Evolutionary conservation across 345 rosid genomes (phyloP).

Genomic region (Geranium rotundifolium): DNA sequence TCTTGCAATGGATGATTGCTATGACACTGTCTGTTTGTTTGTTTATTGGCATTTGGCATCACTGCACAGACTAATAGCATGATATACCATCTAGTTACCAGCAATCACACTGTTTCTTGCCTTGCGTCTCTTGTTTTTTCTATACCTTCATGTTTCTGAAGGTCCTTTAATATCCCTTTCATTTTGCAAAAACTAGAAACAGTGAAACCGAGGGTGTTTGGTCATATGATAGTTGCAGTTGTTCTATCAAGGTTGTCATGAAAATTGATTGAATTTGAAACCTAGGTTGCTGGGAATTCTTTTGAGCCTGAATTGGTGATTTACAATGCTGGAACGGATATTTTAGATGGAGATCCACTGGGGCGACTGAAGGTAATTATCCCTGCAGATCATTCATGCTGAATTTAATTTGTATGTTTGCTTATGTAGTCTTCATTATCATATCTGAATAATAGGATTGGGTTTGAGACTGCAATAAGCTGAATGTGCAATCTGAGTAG

Average conservation of each 20-base stretch:
- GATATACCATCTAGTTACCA: not conserved
- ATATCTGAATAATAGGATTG: too few relatives aligned
- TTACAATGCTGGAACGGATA: conserved; percentile 96
- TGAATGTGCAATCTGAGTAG: too few relatives aligned
- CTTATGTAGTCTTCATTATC: not conserved
- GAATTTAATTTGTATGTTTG: not conserved
- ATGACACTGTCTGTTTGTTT: too few relatives aligned
- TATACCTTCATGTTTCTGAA: not conserved
- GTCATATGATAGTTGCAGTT: too few relatives aligned
- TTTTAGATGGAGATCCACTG: conserved; percentile 91
- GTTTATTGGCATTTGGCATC: too few relatives aligned
- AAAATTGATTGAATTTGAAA: too few relatives aligned
- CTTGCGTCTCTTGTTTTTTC: not conserved
- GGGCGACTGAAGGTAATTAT: conserved; percentile 65
- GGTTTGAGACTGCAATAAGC: too few relatives aligned
- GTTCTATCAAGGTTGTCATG: too few relatives aligned
- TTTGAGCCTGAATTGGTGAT: conserved; percentile 71
- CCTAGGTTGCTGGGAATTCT: conserved; percentile 48
- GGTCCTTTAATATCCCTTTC: too few relatives aligned
- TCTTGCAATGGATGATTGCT: too few relatives aligned
- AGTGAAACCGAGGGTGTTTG: conserved; percentile 1
- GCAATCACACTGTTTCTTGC: not conserved
- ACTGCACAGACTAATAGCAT: too few relatives aligned
- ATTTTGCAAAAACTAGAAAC: not conserved
- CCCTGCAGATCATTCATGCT: not conserved